phyloP scores from a whole-genome alignment of 306 rosid species.

The Malus orientalis region DNA sequence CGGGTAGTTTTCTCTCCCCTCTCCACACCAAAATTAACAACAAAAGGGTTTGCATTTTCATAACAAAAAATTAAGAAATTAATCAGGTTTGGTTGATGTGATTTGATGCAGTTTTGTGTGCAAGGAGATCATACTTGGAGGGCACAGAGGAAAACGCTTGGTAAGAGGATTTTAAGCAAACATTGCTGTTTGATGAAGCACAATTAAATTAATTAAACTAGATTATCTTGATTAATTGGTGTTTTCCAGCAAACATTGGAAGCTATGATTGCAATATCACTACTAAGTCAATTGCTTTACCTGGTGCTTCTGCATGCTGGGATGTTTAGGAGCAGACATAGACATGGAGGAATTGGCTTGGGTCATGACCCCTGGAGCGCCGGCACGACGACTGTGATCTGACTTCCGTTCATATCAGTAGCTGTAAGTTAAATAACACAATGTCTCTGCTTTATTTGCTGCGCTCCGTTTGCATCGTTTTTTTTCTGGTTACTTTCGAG shows the following conservation, averaged over 20 bases:
- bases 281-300: slow-evolving; percentile 29
- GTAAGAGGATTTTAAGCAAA: slow-evolving; percentile 6
- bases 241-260: slow-evolving; percentile 27
- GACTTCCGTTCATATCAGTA: not conserved
- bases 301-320: slow-evolving; percentile 32
- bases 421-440: not conserved
- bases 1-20: slow-evolving; percentile 10
- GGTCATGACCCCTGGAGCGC: not conserved
- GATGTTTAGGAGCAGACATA: slow-evolving; percentile 18
- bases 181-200: too few relatives aligned
- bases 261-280: slow-evolving; percentile 21
- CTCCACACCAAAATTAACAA: not conserved
- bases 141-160: slow-evolving; percentile 32
- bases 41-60: too few relatives aligned
- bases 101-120: slow-evolving; percentile 23
- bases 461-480: not conserved
- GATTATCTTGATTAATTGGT: not conserved
- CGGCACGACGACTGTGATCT: not conserved
- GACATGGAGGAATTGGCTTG: slow-evolving; percentile 9
- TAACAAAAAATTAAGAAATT: too few relatives aligned
- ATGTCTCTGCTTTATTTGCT: not conserved
- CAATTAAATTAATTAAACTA: not conserved
- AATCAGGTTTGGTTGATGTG: not conserved
- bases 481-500: not conserved
- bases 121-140: slow-evolving; percentile 28